phyloP scores from a whole-genome alignment of 2,329 filamentous ascomycete species.

The Calonectria crousiana region DNA sequence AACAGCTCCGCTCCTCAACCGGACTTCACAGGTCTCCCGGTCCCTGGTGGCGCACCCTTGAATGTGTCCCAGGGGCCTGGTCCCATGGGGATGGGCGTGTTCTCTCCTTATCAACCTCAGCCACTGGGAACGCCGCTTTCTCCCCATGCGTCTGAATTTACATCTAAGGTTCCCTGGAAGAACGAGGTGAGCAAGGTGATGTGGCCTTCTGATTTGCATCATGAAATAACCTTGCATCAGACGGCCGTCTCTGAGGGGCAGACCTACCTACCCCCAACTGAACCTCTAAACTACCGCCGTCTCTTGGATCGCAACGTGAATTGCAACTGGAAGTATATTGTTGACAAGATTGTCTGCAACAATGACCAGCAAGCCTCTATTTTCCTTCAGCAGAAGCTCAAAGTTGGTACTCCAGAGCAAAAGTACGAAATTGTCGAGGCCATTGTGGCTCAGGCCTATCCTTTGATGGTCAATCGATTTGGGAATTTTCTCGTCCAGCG shows the following conservation, averaged over 20 bases:
- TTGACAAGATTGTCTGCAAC: conserved; percentile 99
- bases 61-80: conserved; percentile 51
- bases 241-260: conserved; percentile 67
- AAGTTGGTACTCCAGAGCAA: conserved; percentile 93
- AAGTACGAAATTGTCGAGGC: conserved; percentile 98
- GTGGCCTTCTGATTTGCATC: neutral
- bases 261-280: conserved; percentile 87
- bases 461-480: conserved; percentile 98
- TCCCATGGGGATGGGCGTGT: conserved; percentile 58
- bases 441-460: conserved; percentile 94
- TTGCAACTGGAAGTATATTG: conserved; percentile 99
- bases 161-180: conserved; percentile 68
- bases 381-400: conserved; percentile 98
- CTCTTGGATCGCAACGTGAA: conserved; percentile 95
- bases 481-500: conserved; percentile 98
- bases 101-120: conserved; percentile 65
- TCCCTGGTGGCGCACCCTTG: conserved; percentile 47
- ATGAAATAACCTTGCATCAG: conserved; percentile 49
- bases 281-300: conserved; percentile 96
- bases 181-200: conserved; percentile 58
- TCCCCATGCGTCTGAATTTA: conserved; percentile 81
- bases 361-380: conserved; percentile 99
- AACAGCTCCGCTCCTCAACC: conserved; percentile 50
- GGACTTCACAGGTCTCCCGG: conserved; percentile 52
- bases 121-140: conserved; percentile 76